phyloP scores from a whole-genome alignment of 768 basidiomycete species.

The Suillus clintonianus region DNA sequence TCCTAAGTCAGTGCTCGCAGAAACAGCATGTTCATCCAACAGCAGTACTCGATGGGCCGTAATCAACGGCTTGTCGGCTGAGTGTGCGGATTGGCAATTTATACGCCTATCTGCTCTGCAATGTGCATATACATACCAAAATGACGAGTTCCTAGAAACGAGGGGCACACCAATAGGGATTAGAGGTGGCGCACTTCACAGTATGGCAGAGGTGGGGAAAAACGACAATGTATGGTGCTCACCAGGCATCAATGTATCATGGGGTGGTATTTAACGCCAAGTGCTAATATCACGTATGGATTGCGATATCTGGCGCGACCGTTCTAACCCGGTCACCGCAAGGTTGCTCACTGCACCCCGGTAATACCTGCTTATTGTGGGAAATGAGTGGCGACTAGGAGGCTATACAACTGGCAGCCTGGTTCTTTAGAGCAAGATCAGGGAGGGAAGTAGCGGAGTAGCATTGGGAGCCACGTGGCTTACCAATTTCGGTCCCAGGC shows the following conservation, averaged over 20 bases:
- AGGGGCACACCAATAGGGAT: not conserved
- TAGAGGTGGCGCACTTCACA: not conserved
- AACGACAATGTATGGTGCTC: not conserved
- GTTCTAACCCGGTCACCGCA: not conserved
- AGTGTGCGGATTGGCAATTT: not conserved
- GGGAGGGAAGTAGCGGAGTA: too few species aligned
- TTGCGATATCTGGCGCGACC: not conserved
- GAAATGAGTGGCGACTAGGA: not conserved
- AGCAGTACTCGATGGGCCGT: not conserved
- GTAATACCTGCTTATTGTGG: too few species aligned
- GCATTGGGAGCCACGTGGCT: not conserved
- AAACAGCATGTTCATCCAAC: not conserved
- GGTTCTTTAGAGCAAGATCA: too few species aligned
- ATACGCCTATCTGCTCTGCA: not conserved
- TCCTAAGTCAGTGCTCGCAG: not conserved
- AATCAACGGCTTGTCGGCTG: not conserved
- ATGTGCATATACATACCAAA: not conserved
- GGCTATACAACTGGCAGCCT: not conserved
- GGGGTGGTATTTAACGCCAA: not conserved
- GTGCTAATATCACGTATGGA: not conserved
- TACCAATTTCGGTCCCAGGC: not conserved
- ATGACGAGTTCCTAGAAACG: not conserved
- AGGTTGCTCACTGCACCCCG: too few species aligned
- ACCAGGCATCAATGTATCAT: not conserved
- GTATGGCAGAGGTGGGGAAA: not conserved